Evolutionary conservation across 225 moss, liverwort and hornwort species (phyloP).

Genomic region (Pseudisothecium myosuroides): DNA sequence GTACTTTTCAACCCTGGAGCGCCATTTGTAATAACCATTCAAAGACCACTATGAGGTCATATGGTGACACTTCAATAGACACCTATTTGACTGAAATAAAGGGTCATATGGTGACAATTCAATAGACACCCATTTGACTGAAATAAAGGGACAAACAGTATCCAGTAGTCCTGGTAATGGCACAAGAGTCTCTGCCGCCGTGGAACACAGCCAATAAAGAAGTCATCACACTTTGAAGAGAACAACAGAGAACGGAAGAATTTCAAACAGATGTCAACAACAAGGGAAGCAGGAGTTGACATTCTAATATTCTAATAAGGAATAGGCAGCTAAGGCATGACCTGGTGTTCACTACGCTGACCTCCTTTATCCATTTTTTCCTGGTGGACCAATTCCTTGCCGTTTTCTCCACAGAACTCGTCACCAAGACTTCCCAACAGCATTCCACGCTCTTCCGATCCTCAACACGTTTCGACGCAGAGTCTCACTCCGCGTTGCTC

Average conservation of each 20-base stretch:
- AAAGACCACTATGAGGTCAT: too few species aligned
- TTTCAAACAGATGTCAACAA: not conserved
- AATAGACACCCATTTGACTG: too few species aligned
- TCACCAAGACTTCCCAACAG: not conserved
- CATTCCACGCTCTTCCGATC: not conserved
- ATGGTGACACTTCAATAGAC: too few species aligned
- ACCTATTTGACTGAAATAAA: too few species aligned
- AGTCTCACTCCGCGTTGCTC: not conserved
- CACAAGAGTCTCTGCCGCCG: too few species aligned
- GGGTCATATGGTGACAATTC: too few species aligned
- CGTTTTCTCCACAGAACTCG: not conserved
- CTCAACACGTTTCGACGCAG: not conserved
- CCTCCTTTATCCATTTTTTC: not conserved
- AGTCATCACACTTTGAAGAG: not conserved
- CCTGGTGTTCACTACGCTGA: not conserved
- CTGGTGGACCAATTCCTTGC: not conserved
- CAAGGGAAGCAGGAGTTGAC: not conserved
- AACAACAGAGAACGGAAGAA: not conserved
- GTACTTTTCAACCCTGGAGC: too few species aligned
- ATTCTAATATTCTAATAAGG: not conserved
- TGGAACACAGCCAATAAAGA: not conserved
- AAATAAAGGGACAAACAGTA: too few species aligned
- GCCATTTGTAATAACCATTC: too few species aligned
- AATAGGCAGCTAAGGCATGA: too few species aligned
- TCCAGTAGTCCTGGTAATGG: too few species aligned